phyloP scores from a whole-genome alignment of 2,329 filamentous ascomycete species.

The Dothiorella sarmentorum region DNA sequence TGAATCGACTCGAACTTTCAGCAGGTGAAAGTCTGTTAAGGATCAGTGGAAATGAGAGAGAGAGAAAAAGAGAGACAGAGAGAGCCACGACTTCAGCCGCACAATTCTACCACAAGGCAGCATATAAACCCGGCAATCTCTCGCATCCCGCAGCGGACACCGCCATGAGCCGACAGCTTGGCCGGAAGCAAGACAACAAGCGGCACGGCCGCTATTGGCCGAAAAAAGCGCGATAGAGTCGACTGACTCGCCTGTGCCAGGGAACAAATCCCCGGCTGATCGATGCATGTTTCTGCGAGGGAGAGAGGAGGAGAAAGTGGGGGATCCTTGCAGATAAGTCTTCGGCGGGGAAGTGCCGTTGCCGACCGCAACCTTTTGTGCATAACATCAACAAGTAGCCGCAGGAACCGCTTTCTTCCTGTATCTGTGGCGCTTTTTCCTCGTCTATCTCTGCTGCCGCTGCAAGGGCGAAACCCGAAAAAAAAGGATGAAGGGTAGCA shows the following conservation, averaged over 20 bases:
- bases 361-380: slow-evolving; percentile 5
- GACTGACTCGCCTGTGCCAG: no score
- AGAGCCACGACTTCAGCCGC: no score
- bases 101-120: no score
- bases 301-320: neutral
- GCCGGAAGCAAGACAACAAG: neutral
- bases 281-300: neutral
- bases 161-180: neutral
- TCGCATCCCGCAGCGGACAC: neutral
- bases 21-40: no score
- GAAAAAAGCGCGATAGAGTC: neutral
- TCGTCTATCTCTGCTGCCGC: neutral
- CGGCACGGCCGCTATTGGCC: neutral
- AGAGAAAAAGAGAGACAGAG: neutral
- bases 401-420: neutral
- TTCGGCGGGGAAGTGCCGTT: slow-evolving; percentile 6
- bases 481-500: neutral
- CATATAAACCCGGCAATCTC: neutral
- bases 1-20: neutral
- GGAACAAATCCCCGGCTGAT: neutral
- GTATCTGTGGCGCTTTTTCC: neutral
- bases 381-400: neutral
- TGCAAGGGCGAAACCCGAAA: neutral
- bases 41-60: neutral
- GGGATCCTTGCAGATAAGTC: neutral